Evolutionary conservation across 2,329 filamentous ascomycete species (phyloP).

Genomic region (Huntiella decipiens): DNA sequence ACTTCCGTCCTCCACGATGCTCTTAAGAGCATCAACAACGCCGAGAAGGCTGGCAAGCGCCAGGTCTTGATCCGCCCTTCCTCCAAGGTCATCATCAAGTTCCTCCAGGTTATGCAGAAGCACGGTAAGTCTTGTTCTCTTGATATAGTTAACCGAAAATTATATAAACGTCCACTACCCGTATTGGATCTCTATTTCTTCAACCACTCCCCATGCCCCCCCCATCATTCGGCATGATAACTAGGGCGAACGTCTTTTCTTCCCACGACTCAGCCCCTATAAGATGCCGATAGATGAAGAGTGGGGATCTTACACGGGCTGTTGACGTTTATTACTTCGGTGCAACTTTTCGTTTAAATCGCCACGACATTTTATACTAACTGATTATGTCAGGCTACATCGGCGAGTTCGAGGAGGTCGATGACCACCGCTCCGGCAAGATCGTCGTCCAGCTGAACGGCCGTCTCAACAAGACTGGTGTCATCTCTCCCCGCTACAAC

Average conservation of each 20-base stretch:
- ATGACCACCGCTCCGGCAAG: slow-evolving; percentile 99
- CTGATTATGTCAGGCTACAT: slow-evolving; percentile 58
- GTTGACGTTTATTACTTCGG: slow-evolving; percentile 33
- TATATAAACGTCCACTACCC: background rate
- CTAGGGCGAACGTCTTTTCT: slow-evolving; percentile 77
- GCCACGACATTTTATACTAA: slow-evolving; percentile 62
- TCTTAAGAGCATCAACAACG: slow-evolving; percentile 99
- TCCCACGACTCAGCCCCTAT: slow-evolving; percentile 94
- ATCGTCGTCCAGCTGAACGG: slow-evolving; percentile 99
- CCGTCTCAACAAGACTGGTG: slow-evolving; percentile 66
- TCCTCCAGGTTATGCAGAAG: slow-evolving; percentile 97
- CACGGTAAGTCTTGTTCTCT: slow-evolving; percentile 57
- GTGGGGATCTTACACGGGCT: slow-evolving; percentile 95
- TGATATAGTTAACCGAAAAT: background rate
- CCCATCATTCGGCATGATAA: slow-evolving; percentile 85
- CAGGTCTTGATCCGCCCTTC: slow-evolving; percentile 95
- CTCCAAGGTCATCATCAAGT: slow-evolving; percentile 99
- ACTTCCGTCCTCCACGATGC: slow-evolving; percentile 99
- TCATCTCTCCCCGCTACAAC: slow-evolving; percentile 99
- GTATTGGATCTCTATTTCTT: slow-evolving; percentile 1
- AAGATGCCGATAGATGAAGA: slow-evolving; percentile 95
- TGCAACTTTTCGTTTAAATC: slow-evolving; percentile 89
- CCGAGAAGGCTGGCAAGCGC: slow-evolving; percentile 99
- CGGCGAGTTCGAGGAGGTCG: slow-evolving; percentile 98
- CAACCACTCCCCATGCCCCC: slow-evolving; percentile 2